Percentiles rank a stretch among this genome's conserved stretches.
Evolutionary conservation across 2,329 filamentous ascomycete genomes (phyloP).

Genomic region (Dendryphion nanum): DNA sequence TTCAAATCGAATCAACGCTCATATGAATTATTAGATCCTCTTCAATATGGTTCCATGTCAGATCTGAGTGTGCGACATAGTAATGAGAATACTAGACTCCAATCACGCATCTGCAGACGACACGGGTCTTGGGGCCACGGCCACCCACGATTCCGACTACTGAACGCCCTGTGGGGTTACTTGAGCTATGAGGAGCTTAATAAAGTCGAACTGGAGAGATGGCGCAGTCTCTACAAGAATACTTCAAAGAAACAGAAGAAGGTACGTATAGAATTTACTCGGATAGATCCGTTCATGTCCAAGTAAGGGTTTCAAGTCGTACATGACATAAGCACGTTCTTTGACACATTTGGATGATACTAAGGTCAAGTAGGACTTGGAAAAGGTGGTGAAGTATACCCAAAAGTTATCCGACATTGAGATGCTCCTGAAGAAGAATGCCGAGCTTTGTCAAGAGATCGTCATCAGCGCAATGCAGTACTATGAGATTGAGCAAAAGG

Average conservation of each 20-base stretch:
- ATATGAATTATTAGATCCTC: not conserved
- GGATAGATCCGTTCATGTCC: too few species aligned
- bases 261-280: too few species aligned
- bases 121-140: not conserved
- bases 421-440: not conserved
- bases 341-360: not conserved
- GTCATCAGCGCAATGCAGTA: not conserved
- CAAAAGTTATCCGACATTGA: not conserved
- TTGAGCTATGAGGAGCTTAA: slow-evolving; percentile 17
- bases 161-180: slow-evolving; percentile 20
- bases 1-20: too few species aligned
- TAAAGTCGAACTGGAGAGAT: slow-evolving; percentile 19
- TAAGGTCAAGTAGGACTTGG: not conserved
- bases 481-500: not conserved
- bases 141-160: slow-evolving; percentile 19
- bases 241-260: slow-evolving; percentile 23
- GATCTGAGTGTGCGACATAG: not conserved
- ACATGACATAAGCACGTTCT: too few species aligned
- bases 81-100: not conserved
- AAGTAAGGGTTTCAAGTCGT: too few species aligned
- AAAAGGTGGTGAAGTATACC: not conserved
- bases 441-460: not conserved
- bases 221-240: slow-evolving; percentile 21
- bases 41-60: slow-evolving; percentile 1
- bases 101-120: not conserved